Conservation (phyloP, 192 early-diverging fungal species). For the Lunasporangiospora selenospora region DNA sequence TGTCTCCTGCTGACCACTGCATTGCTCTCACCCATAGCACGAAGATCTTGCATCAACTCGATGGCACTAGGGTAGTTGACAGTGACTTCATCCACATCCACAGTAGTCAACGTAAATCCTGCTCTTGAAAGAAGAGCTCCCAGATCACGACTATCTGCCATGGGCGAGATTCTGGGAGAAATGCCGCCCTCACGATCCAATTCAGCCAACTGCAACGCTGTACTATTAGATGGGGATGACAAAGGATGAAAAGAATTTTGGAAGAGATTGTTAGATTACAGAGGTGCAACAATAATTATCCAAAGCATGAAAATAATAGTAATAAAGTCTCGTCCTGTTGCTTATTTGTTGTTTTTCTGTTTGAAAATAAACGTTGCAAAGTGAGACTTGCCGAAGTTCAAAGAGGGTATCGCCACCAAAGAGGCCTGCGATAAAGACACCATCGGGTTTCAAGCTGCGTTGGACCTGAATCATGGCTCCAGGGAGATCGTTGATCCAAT, state of each 20-base stretch:
- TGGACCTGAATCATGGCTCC: constrained; percentile 86
- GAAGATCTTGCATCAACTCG: constrained; percentile 89
- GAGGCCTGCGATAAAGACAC: constrained; percentile 93
- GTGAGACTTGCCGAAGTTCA: constrained; percentile 85
- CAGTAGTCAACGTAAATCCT: constrained; percentile 88
- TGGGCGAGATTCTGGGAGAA: constrained; percentile 87
- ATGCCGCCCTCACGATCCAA: constrained; percentile 91
- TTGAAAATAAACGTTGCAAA: too few species aligned
- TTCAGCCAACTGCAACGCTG: constrained; percentile 90
- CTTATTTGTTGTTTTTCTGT: neutral
- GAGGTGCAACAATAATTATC: neutral
- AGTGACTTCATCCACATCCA: constrained; percentile 91
- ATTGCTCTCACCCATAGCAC: constrained; percentile 95
- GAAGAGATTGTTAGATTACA: neutral
- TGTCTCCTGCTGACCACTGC: constrained; percentile 75
- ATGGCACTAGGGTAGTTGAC: constrained; percentile 93
- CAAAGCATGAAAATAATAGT: too few species aligned
- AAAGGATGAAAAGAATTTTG: neutral
- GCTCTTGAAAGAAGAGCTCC: constrained; percentile 82
- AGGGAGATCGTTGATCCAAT: constrained; percentile 98
- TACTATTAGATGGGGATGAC: constrained; percentile 53
- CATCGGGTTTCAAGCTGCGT: constrained; percentile 86
- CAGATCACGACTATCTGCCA: constrained; percentile 83
- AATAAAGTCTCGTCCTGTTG: too few species aligned
- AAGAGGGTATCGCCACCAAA: constrained; percentile 96